Evolutionary conservation across 345 rosid genomes (phyloP), one percentile per base, ranked within the genome.

Genomic region (Cardamine chenopodiifolia): DNA sequence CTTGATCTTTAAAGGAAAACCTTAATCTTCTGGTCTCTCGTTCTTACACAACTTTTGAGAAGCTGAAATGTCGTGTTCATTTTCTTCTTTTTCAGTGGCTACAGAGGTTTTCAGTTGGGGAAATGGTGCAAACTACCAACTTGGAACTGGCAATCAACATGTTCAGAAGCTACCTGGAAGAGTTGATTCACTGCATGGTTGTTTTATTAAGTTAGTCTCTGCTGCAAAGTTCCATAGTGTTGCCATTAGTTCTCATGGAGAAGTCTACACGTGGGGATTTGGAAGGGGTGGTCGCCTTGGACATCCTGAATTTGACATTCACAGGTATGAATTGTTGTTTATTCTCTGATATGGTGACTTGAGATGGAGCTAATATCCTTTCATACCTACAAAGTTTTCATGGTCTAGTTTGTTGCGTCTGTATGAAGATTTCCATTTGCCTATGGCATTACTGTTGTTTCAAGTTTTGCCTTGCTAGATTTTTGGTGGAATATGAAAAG

Each of bases 231-330:
- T 95, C 78, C 99, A 95, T 64, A 92, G 99, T 80, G 86, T 86
- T 61, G 97, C 98, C 45, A 86, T 95, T 80, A 86, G 82, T 69
- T 82, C 82, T 47, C 57, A 49, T 68, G 99, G 99, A 77, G 86
- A 92, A 80, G 90, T 92, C 56, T 95, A 85, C 77, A 88, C 97
- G 1, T 95, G 99, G 99, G 99, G 99, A 12, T 95, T 90, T 79
- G 99, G 97, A 65, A 92, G 99, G 73, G 98, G 99, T 23, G 98
- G 99, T 20, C 93, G 99, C 70, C 99, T 95, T 85, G 99, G 99
- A 70, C 99, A 95, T 78, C 97, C 99, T 65, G 99, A 95, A 72
- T 95, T 95, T 83, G 97, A 95, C 78, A 95, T 95, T 77, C 99
- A 95, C 82, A 95, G 99, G 99, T 92, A 79, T 35, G 9, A 23